These are phyloP conservation scores for Volutella citrinella DNA, from an alignment of 2,329 filamentous ascomycete species.

Conservation along the genomic window DNA sequence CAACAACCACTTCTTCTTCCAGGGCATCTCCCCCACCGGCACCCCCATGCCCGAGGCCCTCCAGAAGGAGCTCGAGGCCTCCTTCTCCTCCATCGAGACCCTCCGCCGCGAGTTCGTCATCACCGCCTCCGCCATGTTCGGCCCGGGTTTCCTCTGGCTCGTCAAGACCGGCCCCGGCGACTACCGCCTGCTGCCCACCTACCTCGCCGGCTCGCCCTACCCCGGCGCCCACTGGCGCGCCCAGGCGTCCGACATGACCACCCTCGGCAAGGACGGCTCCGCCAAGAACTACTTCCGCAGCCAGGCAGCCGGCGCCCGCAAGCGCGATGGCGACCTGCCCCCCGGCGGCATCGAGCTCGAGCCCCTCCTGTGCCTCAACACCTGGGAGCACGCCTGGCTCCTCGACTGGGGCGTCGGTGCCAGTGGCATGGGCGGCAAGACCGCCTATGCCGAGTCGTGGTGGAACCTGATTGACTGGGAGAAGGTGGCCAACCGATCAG, in stretches of 20 bases:
- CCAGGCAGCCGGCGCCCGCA: constrained; percentile 28
- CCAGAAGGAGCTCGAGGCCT: constrained; percentile 56
- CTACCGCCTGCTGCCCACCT: constrained; percentile 77
- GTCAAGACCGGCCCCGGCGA: constrained; percentile 55
- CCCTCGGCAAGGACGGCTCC: constrained; percentile 40
- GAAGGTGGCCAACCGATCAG: constrained; percentile 52
- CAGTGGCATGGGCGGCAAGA: constrained; percentile 68
- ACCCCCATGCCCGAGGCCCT: constrained; percentile 56
- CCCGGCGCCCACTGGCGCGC: constrained; percentile 78
- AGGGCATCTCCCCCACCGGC: constrained; percentile 43
- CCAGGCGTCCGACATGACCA: constrained; percentile 69
- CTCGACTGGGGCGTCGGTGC: constrained; percentile 67
- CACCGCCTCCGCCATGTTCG: constrained; percentile 89
- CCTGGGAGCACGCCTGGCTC: constrained; percentile 94
- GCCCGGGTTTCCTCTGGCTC: constrained; percentile 95
- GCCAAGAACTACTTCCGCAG: constrained; percentile 39
- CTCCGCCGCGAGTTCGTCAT: constrained; percentile 76
- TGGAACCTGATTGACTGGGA: constrained; percentile 89
- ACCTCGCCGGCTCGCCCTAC: constrained; percentile 87
- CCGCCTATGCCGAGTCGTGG: constrained; percentile 73
- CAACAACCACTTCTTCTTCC: constrained; percentile 87
- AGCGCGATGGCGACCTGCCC: constrained; percentile 38
- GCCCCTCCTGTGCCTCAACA: constrained; percentile 87
- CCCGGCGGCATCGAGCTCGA: constrained; percentile 67
- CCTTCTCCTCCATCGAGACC: constrained; percentile 81